Base-by-base conservation (phyloP, 2,329 filamentous ascomycete species). In the Fusarium sp. region DNA sequence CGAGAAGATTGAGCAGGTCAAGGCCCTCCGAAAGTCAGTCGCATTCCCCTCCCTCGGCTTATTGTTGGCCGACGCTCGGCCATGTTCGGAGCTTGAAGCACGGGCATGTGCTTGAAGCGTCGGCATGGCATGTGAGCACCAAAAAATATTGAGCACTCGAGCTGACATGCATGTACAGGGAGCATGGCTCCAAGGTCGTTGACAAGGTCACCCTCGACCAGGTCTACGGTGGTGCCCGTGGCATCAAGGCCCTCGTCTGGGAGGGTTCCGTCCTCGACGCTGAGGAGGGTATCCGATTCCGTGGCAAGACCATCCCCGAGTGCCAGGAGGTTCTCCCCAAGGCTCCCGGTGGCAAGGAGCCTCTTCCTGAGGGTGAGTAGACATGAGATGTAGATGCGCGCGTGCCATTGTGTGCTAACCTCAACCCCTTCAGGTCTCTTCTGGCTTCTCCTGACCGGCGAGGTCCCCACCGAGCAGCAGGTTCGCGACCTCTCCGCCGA, bases 141-240 rank as follows among this genome's bases (percentile, higher is more conserved):
- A 60, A 69, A 42, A 42, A 38, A 22, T 56, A 67, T 33, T 66
- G 69, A 63, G 63, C 44, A 55, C 59, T 35, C 20, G 64, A 57
- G 55, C 75, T 78, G 69, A 78, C 74, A 69, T 67, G 42, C 22
- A 64, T 63, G 55, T 44, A 70, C 79, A 97, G 95, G 88, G 96
- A 98, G 83, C 91, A 97, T 85, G 96, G 96, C 84, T 94, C 89
- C 89, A 98, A 96, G 89, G 94, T 98, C 81, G 84, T 99, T 79
- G 96, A 96, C 85, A 94, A 98, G 91, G 94, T 99, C 84, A 99
- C 96, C 72, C 94, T 99, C 77, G 96, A 98, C 90, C 96, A 99
- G 89, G 96, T 98, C 83, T 99, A 98, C 85, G 96, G 96, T 84
- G 96, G 96, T 92, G 96, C 96, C 82, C 96, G 96, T 89, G 96